Percentiles rank a stretch among this genome's conserved stretches.
Evolutionary conservation across 768 basidiomycete species (phyloP).

Genomic region (Pleurotus salmoneostramineus): DNA sequence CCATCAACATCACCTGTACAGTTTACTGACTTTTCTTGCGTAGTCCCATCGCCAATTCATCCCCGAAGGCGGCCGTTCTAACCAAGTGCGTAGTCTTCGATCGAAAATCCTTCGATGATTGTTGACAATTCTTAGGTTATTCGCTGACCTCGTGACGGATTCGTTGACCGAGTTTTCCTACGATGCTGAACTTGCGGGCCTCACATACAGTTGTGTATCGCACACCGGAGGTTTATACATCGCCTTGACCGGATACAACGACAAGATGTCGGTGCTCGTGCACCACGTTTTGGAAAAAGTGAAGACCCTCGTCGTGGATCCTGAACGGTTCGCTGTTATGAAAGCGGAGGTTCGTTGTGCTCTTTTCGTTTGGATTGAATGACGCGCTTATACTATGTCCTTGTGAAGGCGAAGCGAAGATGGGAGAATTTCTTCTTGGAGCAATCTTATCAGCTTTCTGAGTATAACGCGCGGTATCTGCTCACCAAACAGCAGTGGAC

Average conservation of each 20-base stretch:
- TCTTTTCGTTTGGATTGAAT: not conserved
- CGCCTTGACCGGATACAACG: constrained; percentile 82
- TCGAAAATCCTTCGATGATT: not conserved
- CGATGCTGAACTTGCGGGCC: constrained; percentile 88
- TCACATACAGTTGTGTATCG: constrained; percentile 65
- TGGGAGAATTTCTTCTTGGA: constrained; percentile 87
- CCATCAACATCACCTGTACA: not conserved
- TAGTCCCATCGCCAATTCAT: constrained; percentile 56
- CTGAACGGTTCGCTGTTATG: constrained; percentile 75
- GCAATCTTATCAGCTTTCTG: constrained; percentile 77
- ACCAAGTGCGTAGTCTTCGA: constrained; percentile 32
- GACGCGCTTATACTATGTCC: not conserved
- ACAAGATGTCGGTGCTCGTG: constrained; percentile 77
- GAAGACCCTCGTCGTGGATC: constrained; percentile 57
- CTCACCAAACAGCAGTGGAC: constrained; percentile 74
- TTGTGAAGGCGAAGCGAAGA: constrained; percentile 59
- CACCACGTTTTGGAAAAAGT: constrained; percentile 68
- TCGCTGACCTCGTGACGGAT: constrained; percentile 82
- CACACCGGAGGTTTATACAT: constrained; percentile 66
- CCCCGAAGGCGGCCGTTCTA: constrained; percentile 68
- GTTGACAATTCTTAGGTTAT: constrained; percentile 47
- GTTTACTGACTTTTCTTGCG: not conserved
- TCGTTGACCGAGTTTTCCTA: constrained; percentile 89
- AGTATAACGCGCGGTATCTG: constrained; percentile 71
- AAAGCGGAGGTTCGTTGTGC: constrained; percentile 67